Evolutionary conservation across 2,329 filamentous ascomycete species (phyloP).

Genomic region (Microascus cirrosus): DNA sequence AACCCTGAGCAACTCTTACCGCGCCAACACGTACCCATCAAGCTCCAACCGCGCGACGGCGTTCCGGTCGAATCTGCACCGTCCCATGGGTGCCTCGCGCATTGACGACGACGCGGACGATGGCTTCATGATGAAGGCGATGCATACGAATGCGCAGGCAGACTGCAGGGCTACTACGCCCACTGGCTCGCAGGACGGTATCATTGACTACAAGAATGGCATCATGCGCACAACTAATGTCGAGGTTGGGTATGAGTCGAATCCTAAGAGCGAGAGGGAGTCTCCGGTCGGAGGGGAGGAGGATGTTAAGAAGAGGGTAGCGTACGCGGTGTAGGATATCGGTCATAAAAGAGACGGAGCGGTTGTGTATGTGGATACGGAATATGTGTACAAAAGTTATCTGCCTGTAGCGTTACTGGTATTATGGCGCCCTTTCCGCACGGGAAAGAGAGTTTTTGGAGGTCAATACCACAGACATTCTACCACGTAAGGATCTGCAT

Average conservation of each 20-base stretch:
- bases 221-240: constrained; percentile 10
- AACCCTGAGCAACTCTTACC: constrained; percentile 10
- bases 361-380: not conserved
- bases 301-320: constrained; percentile 5
- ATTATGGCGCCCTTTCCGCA: too few species aligned
- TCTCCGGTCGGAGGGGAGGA: not conserved
- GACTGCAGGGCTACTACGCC: constrained; percentile 8
- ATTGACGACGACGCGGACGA: constrained; percentile 5
- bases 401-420: too few species aligned
- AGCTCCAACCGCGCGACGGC: constrained; percentile 1
- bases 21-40: not conserved
- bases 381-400: not conserved
- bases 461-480: too few species aligned
- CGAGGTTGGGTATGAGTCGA: constrained; percentile 8
- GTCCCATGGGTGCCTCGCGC: constrained; percentile 5
- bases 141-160: constrained; percentile 6
- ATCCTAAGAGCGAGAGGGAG: constrained; percentile 5
- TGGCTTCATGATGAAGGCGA: constrained; percentile 10
- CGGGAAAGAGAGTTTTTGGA: too few species aligned
- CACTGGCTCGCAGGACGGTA: constrained; percentile 9
- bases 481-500: too few species aligned
- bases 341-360: not conserved
- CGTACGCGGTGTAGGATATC: constrained; percentile 7
- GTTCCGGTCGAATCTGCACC: constrained; percentile 6
- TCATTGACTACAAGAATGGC: constrained; percentile 6